A percentile compares a stretch with the other conserved stretches of the same genome.
Conservation (phyloP, 1,284 basidiomycete species). For the Moesziomyces sp. region DNA sequence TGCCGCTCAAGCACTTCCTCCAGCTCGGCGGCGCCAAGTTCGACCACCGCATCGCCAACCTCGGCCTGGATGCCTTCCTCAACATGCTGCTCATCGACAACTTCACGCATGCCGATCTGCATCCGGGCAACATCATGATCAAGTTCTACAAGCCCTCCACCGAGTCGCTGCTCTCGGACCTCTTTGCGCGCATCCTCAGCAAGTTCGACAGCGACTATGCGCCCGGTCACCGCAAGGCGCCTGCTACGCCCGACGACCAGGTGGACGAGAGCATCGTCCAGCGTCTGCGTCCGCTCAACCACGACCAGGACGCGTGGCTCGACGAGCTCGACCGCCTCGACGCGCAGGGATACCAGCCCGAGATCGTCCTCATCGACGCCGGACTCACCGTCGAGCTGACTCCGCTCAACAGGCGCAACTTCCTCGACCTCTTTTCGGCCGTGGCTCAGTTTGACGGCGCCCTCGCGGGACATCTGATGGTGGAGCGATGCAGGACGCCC, state of each 20-base stretch:
- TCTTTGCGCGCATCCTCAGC: constrained; percentile 56
- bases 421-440: constrained; percentile 94
- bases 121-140: constrained; percentile 97
- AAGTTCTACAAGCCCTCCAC: constrained; percentile 85
- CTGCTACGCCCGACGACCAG: constrained; percentile 72
- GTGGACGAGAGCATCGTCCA: constrained; percentile 74
- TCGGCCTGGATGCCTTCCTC: constrained; percentile 94
- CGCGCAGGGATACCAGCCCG: constrained; percentile 84
- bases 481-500: constrained; percentile 91
- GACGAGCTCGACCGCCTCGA: constrained; percentile 77
- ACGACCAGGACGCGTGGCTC: constrained; percentile 77
- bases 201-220: constrained; percentile 65
- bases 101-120: constrained; percentile 87
- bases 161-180: constrained; percentile 55
- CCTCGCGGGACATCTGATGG: constrained; percentile 92
- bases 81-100: constrained; percentile 99
- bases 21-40: constrained; percentile 84
- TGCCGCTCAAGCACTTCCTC: constrained; percentile 89
- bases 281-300: constrained; percentile 73
- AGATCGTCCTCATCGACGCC: constrained; percentile 95
- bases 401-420: constrained; percentile 84
- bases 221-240: constrained; percentile 45
- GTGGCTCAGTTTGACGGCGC: constrained; percentile 97
- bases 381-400: constrained; percentile 91
- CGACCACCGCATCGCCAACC: constrained; percentile 87